These are phyloP conservation scores for Toxoplasma gondii DNA, from an alignment of 169 alveolate genomes.

Conservation along the genomic window DNA sequence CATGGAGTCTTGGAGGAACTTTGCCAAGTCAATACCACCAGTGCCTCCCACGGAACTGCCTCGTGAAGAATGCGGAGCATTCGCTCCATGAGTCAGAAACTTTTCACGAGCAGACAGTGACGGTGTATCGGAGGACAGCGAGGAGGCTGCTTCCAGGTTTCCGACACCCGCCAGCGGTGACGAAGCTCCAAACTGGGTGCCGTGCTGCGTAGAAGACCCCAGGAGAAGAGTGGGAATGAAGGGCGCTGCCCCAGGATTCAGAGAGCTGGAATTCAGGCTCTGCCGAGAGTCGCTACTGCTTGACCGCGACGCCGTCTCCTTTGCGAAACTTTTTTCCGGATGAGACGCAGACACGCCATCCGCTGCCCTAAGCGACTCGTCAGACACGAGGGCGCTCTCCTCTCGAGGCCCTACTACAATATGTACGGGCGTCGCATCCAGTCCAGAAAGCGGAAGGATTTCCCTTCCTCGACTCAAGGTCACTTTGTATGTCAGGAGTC, in stretches of 20 bases:
- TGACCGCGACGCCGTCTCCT: not conserved
- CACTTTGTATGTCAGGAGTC: not conserved
- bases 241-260: slow-evolving; percentile 25
- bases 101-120: not conserved
- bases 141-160: not conserved
- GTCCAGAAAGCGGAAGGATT: not conserved
- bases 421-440: not conserved
- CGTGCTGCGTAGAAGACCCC: not conserved
- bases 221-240: not conserved
- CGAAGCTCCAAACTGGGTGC: not conserved
- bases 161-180: not conserved
- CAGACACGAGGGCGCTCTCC: not conserved
- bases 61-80: not conserved
- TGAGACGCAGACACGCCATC: not conserved
- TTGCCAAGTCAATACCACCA: not conserved
- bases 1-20: not conserved
- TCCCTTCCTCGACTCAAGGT: not conserved
- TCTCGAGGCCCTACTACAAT: not conserved
- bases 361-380: not conserved
- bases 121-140: not conserved
- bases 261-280: not conserved
- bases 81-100: too few relatives aligned
- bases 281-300: not conserved
- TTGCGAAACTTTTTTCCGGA: not conserved
- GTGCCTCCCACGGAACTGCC: not conserved